A percentile compares a stretch with the other conserved stretches of the same genome.
Evolutionary conservation across 2,329 filamentous ascomycete species (phyloP).

Genomic region (Proliferodiscus dingleyae): DNA sequence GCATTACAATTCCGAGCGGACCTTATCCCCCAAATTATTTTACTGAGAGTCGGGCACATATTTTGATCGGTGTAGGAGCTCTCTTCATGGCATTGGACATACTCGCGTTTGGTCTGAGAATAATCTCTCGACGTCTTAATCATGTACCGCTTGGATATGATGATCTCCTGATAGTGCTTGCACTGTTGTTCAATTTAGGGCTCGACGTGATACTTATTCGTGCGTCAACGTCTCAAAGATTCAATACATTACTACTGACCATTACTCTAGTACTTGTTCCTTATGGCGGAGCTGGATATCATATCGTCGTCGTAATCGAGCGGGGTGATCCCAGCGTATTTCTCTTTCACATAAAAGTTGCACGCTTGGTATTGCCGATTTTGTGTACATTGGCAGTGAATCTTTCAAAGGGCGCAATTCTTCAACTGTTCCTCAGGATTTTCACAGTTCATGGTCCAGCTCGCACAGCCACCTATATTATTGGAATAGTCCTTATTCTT

Average conservation of each 20-base stretch:
- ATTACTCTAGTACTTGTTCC: conserved; percentile 1
- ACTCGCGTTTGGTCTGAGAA: background rate
- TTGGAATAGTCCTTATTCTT: conserved; percentile 1
- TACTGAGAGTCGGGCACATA: conserved; percentile 1
- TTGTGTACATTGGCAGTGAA: background rate
- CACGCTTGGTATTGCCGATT: background rate
- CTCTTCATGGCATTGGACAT: background rate
- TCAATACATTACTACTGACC: background rate
- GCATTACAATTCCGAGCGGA: background rate
- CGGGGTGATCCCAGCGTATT: background rate
- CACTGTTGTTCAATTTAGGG: conserved; percentile 1
- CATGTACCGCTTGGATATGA: conserved; percentile 2
- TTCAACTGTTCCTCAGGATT: conserved; percentile 2
- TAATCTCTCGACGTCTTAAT: conserved; percentile 1
- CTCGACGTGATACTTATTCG: background rate
- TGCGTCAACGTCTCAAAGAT: background rate
- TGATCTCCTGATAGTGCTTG: conserved; percentile 3
- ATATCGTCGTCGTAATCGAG: background rate
- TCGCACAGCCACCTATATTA: background rate
- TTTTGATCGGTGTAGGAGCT: conserved; percentile 1
- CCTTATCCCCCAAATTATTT: conserved; percentile 2
- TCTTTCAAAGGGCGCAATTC: conserved; percentile 3
- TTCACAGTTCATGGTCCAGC: background rate
- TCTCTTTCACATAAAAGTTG: background rate
- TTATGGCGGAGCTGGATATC: conserved; percentile 3